Base-by-base conservation (phyloP, 805 yeast genomes). In the Candida peoriensis region DNA sequence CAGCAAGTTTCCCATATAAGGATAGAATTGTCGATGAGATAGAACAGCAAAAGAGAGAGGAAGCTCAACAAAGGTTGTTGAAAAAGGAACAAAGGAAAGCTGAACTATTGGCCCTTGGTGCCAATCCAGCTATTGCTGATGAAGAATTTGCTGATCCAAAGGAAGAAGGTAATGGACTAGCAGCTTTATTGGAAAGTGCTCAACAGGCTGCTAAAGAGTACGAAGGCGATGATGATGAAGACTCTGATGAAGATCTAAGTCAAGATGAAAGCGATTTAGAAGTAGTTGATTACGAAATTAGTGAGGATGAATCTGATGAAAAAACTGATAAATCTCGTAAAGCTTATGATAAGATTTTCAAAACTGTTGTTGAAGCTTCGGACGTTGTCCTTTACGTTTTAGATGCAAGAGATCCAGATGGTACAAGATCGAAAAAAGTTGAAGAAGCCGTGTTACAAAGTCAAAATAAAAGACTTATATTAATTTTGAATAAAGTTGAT, bases 1-100 rank as follows among this genome's bases (percentile, higher is more conserved):
- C 98, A 37, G 68, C 95, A 34, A 78, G 81, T 50, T 93, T 88
- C 72, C 98, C 98, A 22, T 93, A 88, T 67, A 93, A 90, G 60
- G 94, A 84, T 44, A 74, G 75, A 60, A 77, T 93, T 38, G 65
- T 93, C 38, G 66, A 64, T 42, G 86, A 83, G 48, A 76, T 84
- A 42, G 93, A 84, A 60, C 76, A 70, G 20, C 63, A 65, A 29
- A 76, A 80, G 58, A 63, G 74, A 56, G 57, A 57, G 15, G 79
- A 74, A 24, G 63, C 64, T 37, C 85, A 78, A 52, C 74, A 66
- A 37, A 77, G 68, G 46, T 72, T 66, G 36, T 57, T 63, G 39
- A 61, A 64, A 45, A 79, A 67, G 63, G 72, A 65, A 63, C 68
- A 67, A 49, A 62, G 67, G 44, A 58, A 61, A 57, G 61, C 60